Evolutionary conservation across 768 basidiomycete species (phyloP).

Genomic region (Mrakia gelida): DNA sequence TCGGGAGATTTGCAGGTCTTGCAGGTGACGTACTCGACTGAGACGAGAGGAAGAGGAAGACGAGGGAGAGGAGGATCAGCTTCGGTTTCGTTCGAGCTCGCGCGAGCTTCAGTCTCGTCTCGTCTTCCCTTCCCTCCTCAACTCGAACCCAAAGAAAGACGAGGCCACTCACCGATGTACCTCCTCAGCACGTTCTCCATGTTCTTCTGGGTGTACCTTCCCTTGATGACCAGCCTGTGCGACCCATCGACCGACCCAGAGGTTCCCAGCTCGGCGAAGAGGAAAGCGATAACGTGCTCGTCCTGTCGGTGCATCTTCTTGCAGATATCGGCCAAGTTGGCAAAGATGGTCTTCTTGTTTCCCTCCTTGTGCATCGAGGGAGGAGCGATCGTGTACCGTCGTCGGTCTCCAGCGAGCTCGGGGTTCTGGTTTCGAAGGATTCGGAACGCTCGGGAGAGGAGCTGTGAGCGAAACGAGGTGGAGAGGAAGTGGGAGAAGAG

Average conservation of each 20-base stretch:
- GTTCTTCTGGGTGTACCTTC: slow-evolving; percentile 96
- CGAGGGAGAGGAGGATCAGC: not conserved
- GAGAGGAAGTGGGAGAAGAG: not conserved
- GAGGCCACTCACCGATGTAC: slow-evolving; percentile 73
- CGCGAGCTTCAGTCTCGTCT: slow-evolving; percentile 1
- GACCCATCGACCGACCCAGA: slow-evolving; percentile 91
- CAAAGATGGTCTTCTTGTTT: slow-evolving; percentile 97
- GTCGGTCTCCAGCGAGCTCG: slow-evolving; percentile 79
- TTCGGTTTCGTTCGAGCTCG: not conserved
- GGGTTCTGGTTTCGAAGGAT: slow-evolving; percentile 92
- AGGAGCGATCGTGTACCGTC: slow-evolving; percentile 88
- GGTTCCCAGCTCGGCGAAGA: slow-evolving; percentile 98
- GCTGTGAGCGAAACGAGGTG: slow-evolving; percentile 50
- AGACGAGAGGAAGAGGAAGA: not conserved
- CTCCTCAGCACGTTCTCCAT: slow-evolving; percentile 93
- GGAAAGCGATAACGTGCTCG: slow-evolving; percentile 94
- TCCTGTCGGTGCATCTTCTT: slow-evolving; percentile 96
- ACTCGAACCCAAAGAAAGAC: not conserved
- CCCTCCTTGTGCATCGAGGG: slow-evolving; percentile 90
- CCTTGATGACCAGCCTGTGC: slow-evolving; percentile 90
- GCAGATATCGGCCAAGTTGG: slow-evolving; percentile 95
- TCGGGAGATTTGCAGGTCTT: slow-evolving; percentile 99
- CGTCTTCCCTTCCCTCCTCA: not conserved
- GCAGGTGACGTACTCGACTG: slow-evolving; percentile 98
- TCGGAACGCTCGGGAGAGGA: slow-evolving; percentile 85